These are phyloP conservation scores for Meripilus lineatus DNA, from an alignment of 1,284 basidiomycete genomes.

Conservation along the genomic window DNA sequence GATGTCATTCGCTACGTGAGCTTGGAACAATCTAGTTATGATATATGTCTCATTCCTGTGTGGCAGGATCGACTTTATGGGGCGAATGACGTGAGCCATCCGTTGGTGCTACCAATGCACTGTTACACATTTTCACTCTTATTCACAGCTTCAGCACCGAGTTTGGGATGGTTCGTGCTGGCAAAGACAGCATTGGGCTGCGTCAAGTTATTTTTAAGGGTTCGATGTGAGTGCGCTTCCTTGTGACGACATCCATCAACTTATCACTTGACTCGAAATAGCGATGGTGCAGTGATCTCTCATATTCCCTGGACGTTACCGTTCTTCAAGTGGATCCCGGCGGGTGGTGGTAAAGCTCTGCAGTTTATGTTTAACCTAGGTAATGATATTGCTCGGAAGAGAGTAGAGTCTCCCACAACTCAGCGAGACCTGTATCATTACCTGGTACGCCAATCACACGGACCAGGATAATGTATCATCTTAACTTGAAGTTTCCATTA, in stretches of 20 bases:
- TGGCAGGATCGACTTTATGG: conserved; percentile 12
- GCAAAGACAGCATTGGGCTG: conserved; percentile 3
- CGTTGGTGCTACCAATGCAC: neutral
- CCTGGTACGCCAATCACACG: no score
- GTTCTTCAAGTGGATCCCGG: conserved; percentile 3
- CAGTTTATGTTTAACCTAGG: neutral
- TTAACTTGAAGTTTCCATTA: conserved; percentile 5
- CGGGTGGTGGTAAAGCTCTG: neutral
- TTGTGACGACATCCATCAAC: neutral
- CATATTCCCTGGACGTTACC: conserved; percentile 13
- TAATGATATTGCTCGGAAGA: neutral
- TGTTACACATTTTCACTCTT: no score
- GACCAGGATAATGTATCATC: no score
- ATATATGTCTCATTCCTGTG: neutral
- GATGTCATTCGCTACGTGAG: conserved; percentile 10
- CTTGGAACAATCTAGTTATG: no score
- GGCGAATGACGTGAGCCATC: conserved; percentile 8
- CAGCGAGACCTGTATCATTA: no score
- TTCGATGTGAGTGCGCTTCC: conserved; percentile 3
- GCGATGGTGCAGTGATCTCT: conserved; percentile 1
- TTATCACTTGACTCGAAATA: no score
- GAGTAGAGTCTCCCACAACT: no score
- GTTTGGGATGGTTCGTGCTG: conserved; percentile 5
- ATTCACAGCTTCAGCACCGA: conserved; percentile 5
- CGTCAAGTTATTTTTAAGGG: conserved; percentile 3